phyloP scores from a whole-genome alignment of 345 rosid species.

The Arabidopsis arenosa region DNA sequence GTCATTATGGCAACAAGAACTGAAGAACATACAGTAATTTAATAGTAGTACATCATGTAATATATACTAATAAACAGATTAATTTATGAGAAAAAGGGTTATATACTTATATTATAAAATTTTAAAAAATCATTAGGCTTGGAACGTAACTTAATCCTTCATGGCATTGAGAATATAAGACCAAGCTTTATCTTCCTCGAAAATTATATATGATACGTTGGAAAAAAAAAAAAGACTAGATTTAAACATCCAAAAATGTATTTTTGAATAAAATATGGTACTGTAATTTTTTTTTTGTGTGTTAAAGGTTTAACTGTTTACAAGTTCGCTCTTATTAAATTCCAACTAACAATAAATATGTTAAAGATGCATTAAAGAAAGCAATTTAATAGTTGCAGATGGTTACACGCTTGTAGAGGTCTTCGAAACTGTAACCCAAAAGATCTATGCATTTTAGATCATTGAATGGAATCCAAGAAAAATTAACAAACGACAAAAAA shows the following conservation, averaged over 20 bases:
- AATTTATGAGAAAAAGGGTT: no score
- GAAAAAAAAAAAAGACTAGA: no score
- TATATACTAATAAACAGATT: background rate
- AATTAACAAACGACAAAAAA: slow-evolving; percentile 40
- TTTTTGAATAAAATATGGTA: background rate
- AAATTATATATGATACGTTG: background rate
- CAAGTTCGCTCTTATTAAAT: slow-evolving; percentile 23
- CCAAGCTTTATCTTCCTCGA: background rate
- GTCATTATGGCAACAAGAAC: slow-evolving; percentile 28
- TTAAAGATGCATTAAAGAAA: slow-evolving; percentile 44
- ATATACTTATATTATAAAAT: no score
- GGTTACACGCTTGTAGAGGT: slow-evolving; percentile 47
- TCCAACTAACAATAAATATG: slow-evolving; percentile 43
- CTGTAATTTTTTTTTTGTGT: no score
- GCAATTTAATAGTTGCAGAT: slow-evolving; percentile 46
- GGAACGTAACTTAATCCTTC: background rate
- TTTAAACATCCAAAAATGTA: background rate
- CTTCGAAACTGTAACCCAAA: slow-evolving; percentile 45
- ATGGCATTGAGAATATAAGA: background rate
- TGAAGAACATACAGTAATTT: background rate
- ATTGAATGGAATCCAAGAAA: slow-evolving; percentile 44
- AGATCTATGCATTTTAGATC: slow-evolving; percentile 46
- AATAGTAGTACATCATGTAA: background rate
- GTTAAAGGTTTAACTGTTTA: background rate
- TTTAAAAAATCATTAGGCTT: background rate